A percentile compares a stretch with the other conserved stretches of the same genome.
Evolutionary conservation across 805 yeast species (phyloP).

Genomic region (Sugiyamaella floridensis): DNA sequence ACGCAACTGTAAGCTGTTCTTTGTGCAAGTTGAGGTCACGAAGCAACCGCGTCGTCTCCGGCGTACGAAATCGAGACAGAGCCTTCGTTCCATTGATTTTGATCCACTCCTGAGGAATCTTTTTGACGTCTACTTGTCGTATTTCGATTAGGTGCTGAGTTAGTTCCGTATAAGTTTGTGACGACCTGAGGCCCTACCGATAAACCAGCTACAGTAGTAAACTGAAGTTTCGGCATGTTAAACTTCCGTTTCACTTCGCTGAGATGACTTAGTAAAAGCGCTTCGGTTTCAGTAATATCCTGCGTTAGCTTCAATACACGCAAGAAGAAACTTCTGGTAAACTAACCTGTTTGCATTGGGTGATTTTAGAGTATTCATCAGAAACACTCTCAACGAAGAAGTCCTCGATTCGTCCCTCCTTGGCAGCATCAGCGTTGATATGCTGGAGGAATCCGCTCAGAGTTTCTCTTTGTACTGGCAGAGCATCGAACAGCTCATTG

Average conservation of each 20-base stretch:
- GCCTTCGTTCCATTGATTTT: conserved; percentile 63
- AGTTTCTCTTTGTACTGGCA: conserved; percentile 32
- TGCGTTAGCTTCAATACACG: not conserved
- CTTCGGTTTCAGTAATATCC: conserved; percentile 39
- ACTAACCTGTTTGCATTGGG: not conserved
- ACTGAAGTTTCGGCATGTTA: conserved; percentile 52
- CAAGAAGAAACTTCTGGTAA: not conserved
- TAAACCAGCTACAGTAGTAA: conserved; percentile 51
- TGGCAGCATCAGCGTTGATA: conserved; percentile 23
- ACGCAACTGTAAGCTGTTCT: conserved; percentile 42
- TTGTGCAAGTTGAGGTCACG: conserved; percentile 53
- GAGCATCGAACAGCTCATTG: conserved; percentile 31
- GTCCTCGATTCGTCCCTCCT: conserved; percentile 17
- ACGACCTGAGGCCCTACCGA: conserved; percentile 29
- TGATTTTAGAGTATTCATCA: conserved; percentile 12
- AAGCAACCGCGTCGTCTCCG: conserved; percentile 45
- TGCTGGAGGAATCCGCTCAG: conserved; percentile 24
- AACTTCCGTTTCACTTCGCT: conserved; percentile 38
- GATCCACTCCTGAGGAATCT: conserved; percentile 69
- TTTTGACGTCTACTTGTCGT: conserved; percentile 47
- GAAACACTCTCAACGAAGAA: conserved; percentile 23
- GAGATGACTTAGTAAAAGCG: conserved; percentile 49
- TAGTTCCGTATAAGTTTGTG: not conserved
- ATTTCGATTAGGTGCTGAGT: conserved; percentile 63
- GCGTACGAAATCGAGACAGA: conserved; percentile 68